Base-by-base conservation (phyloP, 2,329 filamentous ascomycete genomes). In the Pseudopyrenochaeta lycopersici region DNA sequence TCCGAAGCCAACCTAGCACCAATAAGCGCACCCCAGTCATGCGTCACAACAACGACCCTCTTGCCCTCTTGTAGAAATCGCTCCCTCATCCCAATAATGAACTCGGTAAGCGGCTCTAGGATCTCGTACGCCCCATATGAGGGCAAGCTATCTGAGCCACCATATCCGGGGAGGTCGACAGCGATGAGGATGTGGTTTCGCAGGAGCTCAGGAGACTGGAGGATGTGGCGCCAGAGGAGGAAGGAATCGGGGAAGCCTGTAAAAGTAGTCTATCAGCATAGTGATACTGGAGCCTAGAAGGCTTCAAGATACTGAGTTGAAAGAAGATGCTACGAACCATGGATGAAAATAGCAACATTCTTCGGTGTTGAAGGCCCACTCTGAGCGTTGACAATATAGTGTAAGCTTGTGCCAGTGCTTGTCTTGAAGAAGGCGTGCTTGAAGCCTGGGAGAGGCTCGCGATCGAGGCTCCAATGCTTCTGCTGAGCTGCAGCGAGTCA, bases 121-220 rank as follows among this genome's bases (percentile, higher is more conserved):
- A 86, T 76, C 35, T 80, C 73, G 11, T 82, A 78, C 1, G 83
- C 75, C 2, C 77, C 75, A 60, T 86, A 86, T 41, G 73, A 65
- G 1, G 76, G 66, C 50, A 86, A 68, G 44, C 77, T 76, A 56
- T 85, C 83, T 50, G 80, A 85, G 9, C 85, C 85, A 31, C 85
- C 85, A 56, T 82, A 86, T 1, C 85, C 84, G 15, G 85, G 85
- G 6, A 87, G 67, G 63, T 87, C 85, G 33, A 86, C 75, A 0
- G 83, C 84, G 29, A 87, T 77, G 6, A 86, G 60, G 17, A 78
- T 79, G 39, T 61, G 50, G 17, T 80, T 77, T 6, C 75, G 60
- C 21, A 75, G 54, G 23, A 78, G 68, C 9, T 71, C 62, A 7
- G 74, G 53, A 0, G 78, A 80, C 33, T 70, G 68, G 17, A 86